Evolutionary conservation across 2,329 filamentous ascomycete genomes (phyloP).

Genomic region (Sporothrix curviconia): DNA sequence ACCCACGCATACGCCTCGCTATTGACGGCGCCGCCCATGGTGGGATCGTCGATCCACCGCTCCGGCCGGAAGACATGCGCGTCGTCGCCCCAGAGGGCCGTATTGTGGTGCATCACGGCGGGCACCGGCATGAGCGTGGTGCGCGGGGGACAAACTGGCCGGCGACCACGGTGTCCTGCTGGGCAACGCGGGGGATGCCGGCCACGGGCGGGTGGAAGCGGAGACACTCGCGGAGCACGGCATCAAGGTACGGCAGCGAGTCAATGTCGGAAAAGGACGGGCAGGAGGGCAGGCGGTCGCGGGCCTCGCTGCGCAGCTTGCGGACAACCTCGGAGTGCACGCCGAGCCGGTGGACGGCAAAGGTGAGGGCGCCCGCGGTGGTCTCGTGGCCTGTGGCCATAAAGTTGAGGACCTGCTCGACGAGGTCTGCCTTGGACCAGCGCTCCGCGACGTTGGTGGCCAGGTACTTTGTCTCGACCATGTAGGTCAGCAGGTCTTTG

Average conservation of each 20-base stretch:
- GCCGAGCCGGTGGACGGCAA: conserved; percentile 29
- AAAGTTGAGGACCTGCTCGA: conserved; percentile 22
- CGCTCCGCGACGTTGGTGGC: background rate
- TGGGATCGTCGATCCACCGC: conserved; percentile 19
- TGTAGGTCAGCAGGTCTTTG: conserved; percentile 25
- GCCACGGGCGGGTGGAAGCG: conserved; percentile 25
- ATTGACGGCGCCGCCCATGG: conserved; percentile 22
- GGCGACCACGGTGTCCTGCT: conserved; percentile 20
- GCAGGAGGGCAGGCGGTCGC: background rate
- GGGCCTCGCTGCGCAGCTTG: conserved; percentile 22
- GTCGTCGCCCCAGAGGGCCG: conserved; percentile 24
- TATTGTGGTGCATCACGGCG: conserved; percentile 19
- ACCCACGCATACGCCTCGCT: conserved; percentile 27
- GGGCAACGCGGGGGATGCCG: conserved; percentile 15
- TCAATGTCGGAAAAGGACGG: conserved; percentile 13
- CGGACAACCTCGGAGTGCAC: conserved; percentile 28
- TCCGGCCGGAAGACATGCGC: conserved; percentile 21
- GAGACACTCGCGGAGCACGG: conserved; percentile 28
- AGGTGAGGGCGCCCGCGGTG: conserved; percentile 28
- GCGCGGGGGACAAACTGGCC: conserved; percentile 22
- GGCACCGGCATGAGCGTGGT: conserved; percentile 22
- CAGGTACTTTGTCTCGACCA: conserved; percentile 21
- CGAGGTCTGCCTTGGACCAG: conserved; percentile 13
- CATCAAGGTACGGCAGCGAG: conserved; percentile 28
- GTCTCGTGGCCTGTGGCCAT: conserved; percentile 30